Conservation (phyloP, 2,329 filamentous ascomycete species). For the Phoma herbarum region DNA sequence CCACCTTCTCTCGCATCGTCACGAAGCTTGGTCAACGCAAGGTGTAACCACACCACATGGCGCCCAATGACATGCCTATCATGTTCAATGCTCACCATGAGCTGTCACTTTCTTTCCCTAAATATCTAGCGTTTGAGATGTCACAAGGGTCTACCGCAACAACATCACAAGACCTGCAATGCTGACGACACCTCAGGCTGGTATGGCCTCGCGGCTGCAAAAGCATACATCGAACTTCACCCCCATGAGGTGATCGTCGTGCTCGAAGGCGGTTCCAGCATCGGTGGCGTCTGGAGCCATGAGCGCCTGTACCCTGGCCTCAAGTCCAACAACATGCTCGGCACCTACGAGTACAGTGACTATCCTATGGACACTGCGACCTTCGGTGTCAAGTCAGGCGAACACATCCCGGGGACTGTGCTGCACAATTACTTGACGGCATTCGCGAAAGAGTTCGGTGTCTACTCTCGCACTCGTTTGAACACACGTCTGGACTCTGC, state of each 20-base stretch:
- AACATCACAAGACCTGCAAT: background rate
- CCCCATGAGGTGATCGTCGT: constrained; percentile 52
- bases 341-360: constrained; percentile 54
- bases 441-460: constrained; percentile 54
- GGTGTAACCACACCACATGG: background rate
- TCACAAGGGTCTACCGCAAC: constrained; percentile 1
- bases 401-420: constrained; percentile 67
- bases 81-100: constrained; percentile 1
- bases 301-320: constrained; percentile 55
- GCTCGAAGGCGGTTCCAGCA: constrained; percentile 51
- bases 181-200: constrained; percentile 33
- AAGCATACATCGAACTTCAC: constrained; percentile 53
- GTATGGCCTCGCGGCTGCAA: constrained; percentile 41
- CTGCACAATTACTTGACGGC: constrained; percentile 64
- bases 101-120: constrained; percentile 6
- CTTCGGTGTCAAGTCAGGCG: constrained; percentile 55
- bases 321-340: constrained; percentile 55
- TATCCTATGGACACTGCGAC: constrained; percentile 43
- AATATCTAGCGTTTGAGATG: background rate
- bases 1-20: background rate
- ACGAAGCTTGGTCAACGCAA: background rate
- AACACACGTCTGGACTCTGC: constrained; percentile 59
- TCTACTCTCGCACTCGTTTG: constrained; percentile 60
- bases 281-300: constrained; percentile 55
- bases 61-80: background rate